Percentiles rank a stretch among this genome's conserved stretches.
phyloP scores from a whole-genome alignment of 768 basidiomycete species.

The Suillus subalutaceus region DNA sequence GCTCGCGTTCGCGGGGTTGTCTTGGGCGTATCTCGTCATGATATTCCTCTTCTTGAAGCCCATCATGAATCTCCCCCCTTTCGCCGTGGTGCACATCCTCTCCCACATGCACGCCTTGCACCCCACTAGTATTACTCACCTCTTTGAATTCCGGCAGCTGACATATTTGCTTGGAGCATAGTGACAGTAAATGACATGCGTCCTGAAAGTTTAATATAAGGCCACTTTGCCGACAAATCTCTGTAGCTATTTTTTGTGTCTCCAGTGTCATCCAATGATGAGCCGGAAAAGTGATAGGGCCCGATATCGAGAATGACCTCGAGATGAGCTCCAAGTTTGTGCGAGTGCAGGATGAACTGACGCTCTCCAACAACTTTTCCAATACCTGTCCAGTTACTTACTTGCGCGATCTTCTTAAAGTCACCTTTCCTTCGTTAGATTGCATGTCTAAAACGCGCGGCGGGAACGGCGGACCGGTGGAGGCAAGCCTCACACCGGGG shows the following conservation, averaged over 20 bases:
- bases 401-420: too few species aligned
- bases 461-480: too few species aligned
- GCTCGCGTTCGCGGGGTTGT: not conserved
- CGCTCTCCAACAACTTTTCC: too few species aligned
- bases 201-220: conserved; percentile 34
- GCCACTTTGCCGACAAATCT: conserved; percentile 15
- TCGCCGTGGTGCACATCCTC: not conserved
- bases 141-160: not conserved
- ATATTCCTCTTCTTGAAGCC: not conserved
- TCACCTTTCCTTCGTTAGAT: too few species aligned
- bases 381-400: too few species aligned
- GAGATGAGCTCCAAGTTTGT: too few species aligned
- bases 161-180: conserved; percentile 29
- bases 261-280: conserved; percentile 30
- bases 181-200: conserved; percentile 34
- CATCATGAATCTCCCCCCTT: not conserved
- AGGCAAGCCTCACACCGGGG: too few species aligned
- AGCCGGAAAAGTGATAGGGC: conserved; percentile 14
- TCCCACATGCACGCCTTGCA: not conserved
- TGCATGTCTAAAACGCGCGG: too few species aligned
- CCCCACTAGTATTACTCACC: not conserved
- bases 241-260: conserved; percentile 17
- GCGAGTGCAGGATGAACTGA: too few species aligned
- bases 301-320: too few species aligned
- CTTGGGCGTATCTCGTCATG: not conserved